A percentile compares a stretch with the other conserved stretches of the same genome.
These are phyloP conservation scores for Septoria petroselini DNA, from an alignment of 2,329 filamentous ascomycete species.

Conservation along the genomic window DNA sequence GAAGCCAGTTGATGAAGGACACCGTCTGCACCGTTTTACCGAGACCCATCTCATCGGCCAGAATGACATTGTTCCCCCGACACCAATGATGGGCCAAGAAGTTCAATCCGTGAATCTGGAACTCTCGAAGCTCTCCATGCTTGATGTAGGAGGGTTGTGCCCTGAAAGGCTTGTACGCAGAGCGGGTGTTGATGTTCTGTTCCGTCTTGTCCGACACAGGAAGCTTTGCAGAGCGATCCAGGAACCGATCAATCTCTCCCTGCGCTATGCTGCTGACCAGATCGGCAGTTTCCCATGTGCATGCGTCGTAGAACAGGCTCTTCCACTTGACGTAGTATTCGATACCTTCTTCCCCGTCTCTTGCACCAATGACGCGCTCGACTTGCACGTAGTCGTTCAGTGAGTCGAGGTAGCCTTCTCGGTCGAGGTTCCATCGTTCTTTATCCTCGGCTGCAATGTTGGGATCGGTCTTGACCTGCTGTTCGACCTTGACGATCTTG, in stretches of 20 bases:
- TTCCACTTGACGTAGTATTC: slow-evolving; percentile 93
- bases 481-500: slow-evolving; percentile 77
- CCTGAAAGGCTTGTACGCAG: slow-evolving; percentile 67
- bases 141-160: slow-evolving; percentile 82
- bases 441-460: slow-evolving; percentile 79
- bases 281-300: slow-evolving; percentile 83
- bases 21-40: slow-evolving; percentile 98
- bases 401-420: slow-evolving; percentile 84
- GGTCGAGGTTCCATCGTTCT: slow-evolving; percentile 92
- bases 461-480: slow-evolving; percentile 66
- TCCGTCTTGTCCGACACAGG: slow-evolving; percentile 78
- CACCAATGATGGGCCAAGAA: slow-evolving; percentile 97
- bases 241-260: slow-evolving; percentile 83
- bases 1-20: slow-evolving; percentile 93
- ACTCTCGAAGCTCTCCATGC: slow-evolving; percentile 80
- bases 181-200: slow-evolving; percentile 69
- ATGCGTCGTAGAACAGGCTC: slow-evolving; percentile 84
- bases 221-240: slow-evolving; percentile 76
- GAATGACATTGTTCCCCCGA: slow-evolving; percentile 87
- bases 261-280: slow-evolving; percentile 77
- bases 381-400: slow-evolving; percentile 88
- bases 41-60: slow-evolving; percentile 97
- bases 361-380: slow-evolving; percentile 83
- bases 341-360: slow-evolving; percentile 72
- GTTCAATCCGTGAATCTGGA: slow-evolving; percentile 91